These are phyloP conservation scores for Blastomyces percursus DNA, from an alignment of 2,329 filamentous ascomycete genomes.

Conservation along the genomic window DNA sequence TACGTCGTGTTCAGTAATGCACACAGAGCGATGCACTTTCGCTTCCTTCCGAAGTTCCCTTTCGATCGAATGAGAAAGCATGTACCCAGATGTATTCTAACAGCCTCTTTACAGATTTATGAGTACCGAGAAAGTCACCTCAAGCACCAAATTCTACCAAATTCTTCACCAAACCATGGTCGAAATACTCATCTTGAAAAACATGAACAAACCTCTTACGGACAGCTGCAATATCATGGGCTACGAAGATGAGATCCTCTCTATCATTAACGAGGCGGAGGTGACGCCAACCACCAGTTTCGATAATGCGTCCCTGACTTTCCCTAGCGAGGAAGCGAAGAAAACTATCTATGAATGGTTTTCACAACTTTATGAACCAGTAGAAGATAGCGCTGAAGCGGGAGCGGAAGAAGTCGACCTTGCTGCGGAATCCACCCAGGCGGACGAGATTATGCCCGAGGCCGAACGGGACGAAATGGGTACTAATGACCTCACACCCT, in stretches of 20 bases:
- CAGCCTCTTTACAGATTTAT: slow-evolving; percentile 23
- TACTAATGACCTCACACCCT: not conserved
- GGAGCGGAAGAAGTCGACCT: slow-evolving; percentile 2
- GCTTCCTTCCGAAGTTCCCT: not conserved
- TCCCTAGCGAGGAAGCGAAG: slow-evolving; percentile 23
- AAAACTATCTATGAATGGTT: slow-evolving; percentile 27
- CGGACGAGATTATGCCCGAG: slow-evolving; percentile 5
- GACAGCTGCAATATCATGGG: slow-evolving; percentile 26
- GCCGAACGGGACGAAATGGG: slow-evolving; percentile 4
- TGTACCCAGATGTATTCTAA: not conserved
- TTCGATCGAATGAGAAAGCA: not conserved
- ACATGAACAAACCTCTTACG: slow-evolving; percentile 30
- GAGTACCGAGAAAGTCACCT: slow-evolving; percentile 25
- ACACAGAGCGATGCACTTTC: not conserved
- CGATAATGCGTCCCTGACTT: slow-evolving; percentile 19
- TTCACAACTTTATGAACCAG: slow-evolving; percentile 18
- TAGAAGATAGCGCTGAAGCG: slow-evolving; percentile 3
- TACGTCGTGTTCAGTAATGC: not conserved
- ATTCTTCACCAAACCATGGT: slow-evolving; percentile 47
- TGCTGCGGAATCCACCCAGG: slow-evolving; percentile 5
- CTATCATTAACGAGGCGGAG: slow-evolving; percentile 25
- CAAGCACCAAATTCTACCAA: slow-evolving; percentile 27
- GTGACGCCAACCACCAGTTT: slow-evolving; percentile 18
- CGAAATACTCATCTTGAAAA: slow-evolving; percentile 43
- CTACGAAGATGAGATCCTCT: slow-evolving; percentile 22